Percentiles rank a stretch among this genome's conserved stretches.
phyloP scores from a whole-genome alignment of 1,284 basidiomycete genomes.

The Veloboletus limbatus region DNA sequence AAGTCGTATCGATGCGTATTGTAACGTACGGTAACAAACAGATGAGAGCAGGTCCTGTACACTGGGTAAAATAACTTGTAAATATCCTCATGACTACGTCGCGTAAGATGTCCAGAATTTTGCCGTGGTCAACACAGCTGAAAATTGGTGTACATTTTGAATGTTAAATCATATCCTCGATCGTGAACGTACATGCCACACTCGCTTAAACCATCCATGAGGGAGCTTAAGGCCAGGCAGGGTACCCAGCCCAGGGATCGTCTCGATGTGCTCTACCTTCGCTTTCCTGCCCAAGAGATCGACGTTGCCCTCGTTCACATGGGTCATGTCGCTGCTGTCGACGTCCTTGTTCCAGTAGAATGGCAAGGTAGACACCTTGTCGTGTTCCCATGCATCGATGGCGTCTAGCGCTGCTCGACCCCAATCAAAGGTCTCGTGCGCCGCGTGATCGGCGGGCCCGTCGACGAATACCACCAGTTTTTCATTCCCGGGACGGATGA shows the following conservation, averaged over 20 bases:
- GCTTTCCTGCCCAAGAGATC: conserved; percentile 3
- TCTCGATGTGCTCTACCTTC: conserved; percentile 22
- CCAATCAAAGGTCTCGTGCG: conserved; percentile 72
- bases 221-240: conserved; percentile 27
- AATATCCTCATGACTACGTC: not conserved
- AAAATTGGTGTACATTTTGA: not conserved
- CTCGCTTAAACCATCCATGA: conserved; percentile 32
- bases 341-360: conserved; percentile 43
- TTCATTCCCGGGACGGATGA: conserved; percentile 65
- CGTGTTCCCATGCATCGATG: conserved; percentile 58
- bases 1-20: conserved; percentile 2
- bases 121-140: conserved; percentile 13
- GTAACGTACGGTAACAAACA: not conserved
- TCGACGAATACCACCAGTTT: conserved; percentile 69
- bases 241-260: conserved; percentile 22
- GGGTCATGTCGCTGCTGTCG: conserved; percentile 33
- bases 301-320: conserved; percentile 11
- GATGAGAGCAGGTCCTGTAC: not conserved
- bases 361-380: conserved; percentile 29
- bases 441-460: conserved; percentile 53
- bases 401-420: conserved; percentile 68
- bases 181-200: conserved; percentile 32
- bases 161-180: conserved; percentile 20
- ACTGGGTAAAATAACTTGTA: conserved; percentile 6
- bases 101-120: not conserved